Evolutionary conservation across 2,329 filamentous ascomycete species (phyloP).

Genomic region (Xylariaceae sp.): DNA sequence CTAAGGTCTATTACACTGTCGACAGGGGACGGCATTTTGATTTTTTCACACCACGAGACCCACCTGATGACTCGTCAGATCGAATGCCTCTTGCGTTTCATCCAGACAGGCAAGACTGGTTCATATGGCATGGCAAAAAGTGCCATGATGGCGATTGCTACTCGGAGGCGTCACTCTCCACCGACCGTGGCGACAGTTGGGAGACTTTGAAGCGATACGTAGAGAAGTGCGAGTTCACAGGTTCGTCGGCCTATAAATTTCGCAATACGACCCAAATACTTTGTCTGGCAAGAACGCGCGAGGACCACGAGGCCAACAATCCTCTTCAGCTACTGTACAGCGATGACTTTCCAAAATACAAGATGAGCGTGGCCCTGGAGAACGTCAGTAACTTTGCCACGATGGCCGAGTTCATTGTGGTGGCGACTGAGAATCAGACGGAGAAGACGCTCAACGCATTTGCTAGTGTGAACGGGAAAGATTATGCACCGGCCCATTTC

Average conservation of each 20-base stretch:
- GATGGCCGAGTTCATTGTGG: constrained; percentile 95
- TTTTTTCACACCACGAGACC: constrained; percentile 70
- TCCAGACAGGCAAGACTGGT: constrained; percentile 81
- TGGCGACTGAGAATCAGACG: constrained; percentile 74
- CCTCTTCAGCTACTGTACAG: constrained; percentile 74
- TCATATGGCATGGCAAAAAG: constrained; percentile 83
- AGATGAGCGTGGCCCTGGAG: constrained; percentile 63
- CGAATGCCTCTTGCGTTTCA: constrained; percentile 72
- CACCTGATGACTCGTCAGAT: constrained; percentile 41
- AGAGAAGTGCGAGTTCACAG: constrained; percentile 84
- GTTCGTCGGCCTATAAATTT: constrained; percentile 58
- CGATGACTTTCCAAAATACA: constrained; percentile 73
- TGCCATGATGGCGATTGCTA: constrained; percentile 69
- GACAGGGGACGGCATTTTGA: constrained; percentile 77
- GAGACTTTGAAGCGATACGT: constrained; percentile 73
- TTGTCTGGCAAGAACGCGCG: constrained; percentile 64
- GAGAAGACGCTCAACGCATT: constrained; percentile 73
- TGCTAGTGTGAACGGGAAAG: constrained; percentile 80
- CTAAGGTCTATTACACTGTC: constrained; percentile 76
- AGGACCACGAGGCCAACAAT: constrained; percentile 66
- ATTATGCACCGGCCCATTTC: constrained; percentile 83
- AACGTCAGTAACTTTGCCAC: constrained; percentile 86
- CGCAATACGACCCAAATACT: constrained; percentile 59
- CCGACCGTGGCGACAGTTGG: constrained; percentile 82
- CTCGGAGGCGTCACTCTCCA: constrained; percentile 73